Conservation (phyloP, 192 early-diverging fungal genomes). For the Coemansia sp. region DNA sequence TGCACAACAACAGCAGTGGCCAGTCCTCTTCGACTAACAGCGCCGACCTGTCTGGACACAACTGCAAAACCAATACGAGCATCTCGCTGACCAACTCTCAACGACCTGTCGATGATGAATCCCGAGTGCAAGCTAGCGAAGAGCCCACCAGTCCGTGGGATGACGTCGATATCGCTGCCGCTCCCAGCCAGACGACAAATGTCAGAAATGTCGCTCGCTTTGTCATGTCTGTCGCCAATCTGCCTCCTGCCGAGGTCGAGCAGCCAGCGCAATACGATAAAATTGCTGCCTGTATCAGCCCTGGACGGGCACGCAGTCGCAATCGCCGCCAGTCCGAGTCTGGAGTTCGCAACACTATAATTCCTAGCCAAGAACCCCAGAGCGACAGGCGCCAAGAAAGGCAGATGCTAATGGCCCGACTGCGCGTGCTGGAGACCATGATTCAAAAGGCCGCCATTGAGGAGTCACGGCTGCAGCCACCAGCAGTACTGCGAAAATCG, state of each 20-base stretch:
- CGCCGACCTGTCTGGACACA: neutral
- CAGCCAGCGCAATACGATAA: slow-evolving; percentile 4
- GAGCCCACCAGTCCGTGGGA: slow-evolving; percentile 5
- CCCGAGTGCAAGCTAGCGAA: neutral
- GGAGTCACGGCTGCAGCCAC: slow-evolving; percentile 46
- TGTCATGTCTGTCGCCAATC: neutral
- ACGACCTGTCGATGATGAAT: neutral
- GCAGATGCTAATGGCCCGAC: slow-evolving; percentile 28
- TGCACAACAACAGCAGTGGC: neutral
- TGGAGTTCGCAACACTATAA: slow-evolving; percentile 19
- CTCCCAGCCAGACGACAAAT: neutral
- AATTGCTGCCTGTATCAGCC: slow-evolving; percentile 31
- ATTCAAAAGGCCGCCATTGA: slow-evolving; percentile 44
- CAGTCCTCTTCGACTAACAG: slow-evolving; percentile 3
- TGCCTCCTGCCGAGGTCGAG: neutral
- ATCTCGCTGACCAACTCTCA: slow-evolving; percentile 7
- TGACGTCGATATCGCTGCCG: neutral
- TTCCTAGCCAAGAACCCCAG: neutral
- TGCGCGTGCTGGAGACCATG: slow-evolving; percentile 49
- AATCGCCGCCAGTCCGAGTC: slow-evolving; percentile 20
- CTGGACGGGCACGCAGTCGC: slow-evolving; percentile 25
- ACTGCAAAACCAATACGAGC: slow-evolving; percentile 10
- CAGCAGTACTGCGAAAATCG: slow-evolving; percentile 20
- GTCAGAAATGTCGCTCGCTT: neutral
- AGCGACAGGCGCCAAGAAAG: slow-evolving; percentile 21